Evolutionary conservation across 805 yeast genomes (phyloP).

Genomic region (Spencermartinsiella europaea): DNA sequence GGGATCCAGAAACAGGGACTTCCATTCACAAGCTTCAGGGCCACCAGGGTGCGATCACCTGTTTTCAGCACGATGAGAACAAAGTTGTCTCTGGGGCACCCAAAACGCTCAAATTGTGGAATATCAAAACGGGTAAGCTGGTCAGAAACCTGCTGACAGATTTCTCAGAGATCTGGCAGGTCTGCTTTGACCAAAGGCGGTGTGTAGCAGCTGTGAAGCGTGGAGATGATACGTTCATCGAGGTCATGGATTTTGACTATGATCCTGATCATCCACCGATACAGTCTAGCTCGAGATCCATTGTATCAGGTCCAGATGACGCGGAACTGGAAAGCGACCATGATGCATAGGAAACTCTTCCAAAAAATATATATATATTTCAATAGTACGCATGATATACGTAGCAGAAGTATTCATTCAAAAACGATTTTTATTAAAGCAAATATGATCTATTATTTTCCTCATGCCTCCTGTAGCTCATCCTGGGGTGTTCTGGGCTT

Average conservation of each 20-base stretch:
- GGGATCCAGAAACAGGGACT: conserved; percentile 77
- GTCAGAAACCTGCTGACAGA: conserved; percentile 67
- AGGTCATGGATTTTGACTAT: conserved; percentile 73
- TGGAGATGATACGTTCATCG: conserved; percentile 65
- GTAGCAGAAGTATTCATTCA: too few species aligned
- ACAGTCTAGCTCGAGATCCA: background rate
- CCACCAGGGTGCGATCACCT: conserved; percentile 82
- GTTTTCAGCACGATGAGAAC: conserved; percentile 84
- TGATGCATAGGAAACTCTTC: too few species aligned
- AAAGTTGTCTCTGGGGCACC: conserved; percentile 86
- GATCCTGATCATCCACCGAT: conserved; percentile 19
- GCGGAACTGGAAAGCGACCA: too few species aligned
- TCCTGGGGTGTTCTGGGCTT: too few species aligned
- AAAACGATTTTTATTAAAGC: too few species aligned
- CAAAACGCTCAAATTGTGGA: conserved; percentile 82
- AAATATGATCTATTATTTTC: too few species aligned
- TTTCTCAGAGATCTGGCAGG: conserved; percentile 92
- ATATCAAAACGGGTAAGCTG: conserved; percentile 68
- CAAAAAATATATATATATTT: too few species aligned
- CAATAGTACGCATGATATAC: too few species aligned
- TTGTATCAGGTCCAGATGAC: background rate
- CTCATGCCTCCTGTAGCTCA: too few species aligned
- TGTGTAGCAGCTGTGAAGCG: conserved; percentile 90
- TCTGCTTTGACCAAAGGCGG: conserved; percentile 72
- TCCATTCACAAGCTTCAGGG: conserved; percentile 68